Evolutionary conservation across 768 basidiomycete genomes (phyloP), one percentile per base, ranked within the genome.

Genomic region (Vararia minispora): DNA sequence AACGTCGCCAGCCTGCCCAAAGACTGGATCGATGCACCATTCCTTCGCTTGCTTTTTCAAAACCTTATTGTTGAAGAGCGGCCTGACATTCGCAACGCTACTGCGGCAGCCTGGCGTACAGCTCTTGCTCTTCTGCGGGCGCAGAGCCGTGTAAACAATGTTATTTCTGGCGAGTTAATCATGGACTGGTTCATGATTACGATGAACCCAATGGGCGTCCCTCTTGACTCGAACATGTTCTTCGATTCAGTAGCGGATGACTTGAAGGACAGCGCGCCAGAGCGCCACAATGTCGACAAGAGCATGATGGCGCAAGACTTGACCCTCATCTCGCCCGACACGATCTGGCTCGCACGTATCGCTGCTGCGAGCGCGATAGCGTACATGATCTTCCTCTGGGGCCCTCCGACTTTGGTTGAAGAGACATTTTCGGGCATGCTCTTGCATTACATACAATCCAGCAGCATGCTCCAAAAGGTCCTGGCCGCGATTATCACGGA

Each of bases 231-330:
- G 0, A 58, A 74, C 0, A 62, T 68, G 12, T 90, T 97, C 53
- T 79, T 81, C 57, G 67, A 69, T 32, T 74, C 80, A 3, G 56
- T 72, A n/a, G 53, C 66, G 1, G 58, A 62, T 12, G 65, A 71
- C 39, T 71, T 69, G 8, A 57, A 59, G 5, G 62, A 66, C 17
- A 57, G 61, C 2, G 62, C 68, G 0, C 41, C 58, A 6, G 82
- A 88, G 55, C 71, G 78, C 32, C 88, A 98, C 55, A 91, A 95
- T 50, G 88, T 98, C 23, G 95, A 99, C 64, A 98, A 90, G 66
- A 84, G 83, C 42, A 90, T 98, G 79, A 66, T 97, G 17, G 68
- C 73, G 4, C 92, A 97, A 53, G 95, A 99, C 55, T 62, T 90
- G 29, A 77, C 87, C 1, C 65, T 99, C 26, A 71, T 98, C 23